Percentiles rank a stretch among this genome's conserved stretches.
phyloP scores from a whole-genome alignment of 2,329 filamentous ascomycete genomes.

The Claviceps arundinis region DNA sequence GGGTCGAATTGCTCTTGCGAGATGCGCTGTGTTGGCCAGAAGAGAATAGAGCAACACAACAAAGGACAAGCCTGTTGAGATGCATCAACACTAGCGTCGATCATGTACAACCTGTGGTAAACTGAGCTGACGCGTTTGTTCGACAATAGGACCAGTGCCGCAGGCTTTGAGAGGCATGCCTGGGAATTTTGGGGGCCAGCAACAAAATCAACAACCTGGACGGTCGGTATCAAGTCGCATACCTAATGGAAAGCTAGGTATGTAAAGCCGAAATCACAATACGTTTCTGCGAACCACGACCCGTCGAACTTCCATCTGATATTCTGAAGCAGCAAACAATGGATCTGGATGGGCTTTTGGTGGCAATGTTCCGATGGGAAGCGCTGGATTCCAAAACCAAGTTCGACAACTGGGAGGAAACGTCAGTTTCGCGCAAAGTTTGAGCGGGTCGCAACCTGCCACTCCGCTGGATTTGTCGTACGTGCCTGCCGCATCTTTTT shows the following conservation, averaged over 20 bases:
- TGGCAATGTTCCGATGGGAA: constrained; percentile 46
- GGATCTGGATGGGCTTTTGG: constrained; percentile 49
- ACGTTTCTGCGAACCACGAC: not conserved
- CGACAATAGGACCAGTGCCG: constrained; percentile 39
- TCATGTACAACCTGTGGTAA: not conserved
- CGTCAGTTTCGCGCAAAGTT: constrained; percentile 53
- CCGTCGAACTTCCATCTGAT: not conserved
- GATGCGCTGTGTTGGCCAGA: not conserved
- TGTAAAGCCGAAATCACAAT: not conserved
- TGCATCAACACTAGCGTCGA: not conserved
- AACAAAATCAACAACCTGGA: constrained; percentile 39
- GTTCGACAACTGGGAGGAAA: constrained; percentile 43
- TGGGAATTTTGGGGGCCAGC: constrained; percentile 44
- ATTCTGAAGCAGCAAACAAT: constrained; percentile 29
- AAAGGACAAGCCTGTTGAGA: not conserved
- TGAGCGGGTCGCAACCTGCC: constrained; percentile 48
- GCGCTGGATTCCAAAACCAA: constrained; percentile 38
- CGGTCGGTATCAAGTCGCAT: constrained; percentile 44
- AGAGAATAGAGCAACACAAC: not conserved
- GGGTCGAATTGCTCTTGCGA: not conserved
- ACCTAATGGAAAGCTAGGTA: constrained; percentile 54
- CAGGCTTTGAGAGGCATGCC: constrained; percentile 51
- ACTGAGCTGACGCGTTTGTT: constrained; percentile 15
- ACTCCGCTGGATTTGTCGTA: constrained; percentile 53
- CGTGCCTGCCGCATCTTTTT: constrained; percentile 22